phyloP scores from a whole-genome alignment of 1,284 basidiomycete genomes.

The Hypsizygus ulmarius region DNA sequence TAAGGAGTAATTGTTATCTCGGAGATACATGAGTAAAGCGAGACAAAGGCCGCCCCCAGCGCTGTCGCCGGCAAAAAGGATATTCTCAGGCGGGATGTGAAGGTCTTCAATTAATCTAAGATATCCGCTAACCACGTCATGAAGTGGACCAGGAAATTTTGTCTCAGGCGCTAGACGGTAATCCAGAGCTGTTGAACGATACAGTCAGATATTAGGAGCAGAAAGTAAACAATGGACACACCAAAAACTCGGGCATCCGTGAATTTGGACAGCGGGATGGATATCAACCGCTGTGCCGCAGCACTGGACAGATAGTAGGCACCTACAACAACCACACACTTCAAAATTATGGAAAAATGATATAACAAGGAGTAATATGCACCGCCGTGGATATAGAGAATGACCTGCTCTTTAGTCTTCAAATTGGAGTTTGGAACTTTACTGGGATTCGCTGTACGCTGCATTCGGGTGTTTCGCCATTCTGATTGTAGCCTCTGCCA shows the following conservation, averaged over 20 bases:
- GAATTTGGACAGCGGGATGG: conserved; percentile 89
- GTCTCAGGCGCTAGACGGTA: conserved; percentile 96
- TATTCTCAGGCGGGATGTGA: conserved; percentile 87
- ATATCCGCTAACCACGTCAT: conserved; percentile 88
- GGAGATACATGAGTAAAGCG: conserved; percentile 88
- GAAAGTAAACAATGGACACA: conserved; percentile 36
- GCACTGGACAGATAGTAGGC: conserved; percentile 95
- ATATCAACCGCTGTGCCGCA: conserved; percentile 90
- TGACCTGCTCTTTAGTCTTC: conserved; percentile 71
- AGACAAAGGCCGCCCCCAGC: conserved; percentile 90
- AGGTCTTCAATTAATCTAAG: conserved; percentile 87
- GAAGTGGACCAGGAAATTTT: conserved; percentile 89
- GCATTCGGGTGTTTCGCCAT: conserved; percentile 53
- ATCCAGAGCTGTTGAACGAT: conserved; percentile 69
- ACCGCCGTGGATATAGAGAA: conserved; percentile 95
- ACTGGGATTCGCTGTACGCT: conserved; percentile 10
- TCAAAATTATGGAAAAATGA: conserved; percentile 5
- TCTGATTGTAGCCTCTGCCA: conserved; percentile 89
- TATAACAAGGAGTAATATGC: conserved; percentile 21
- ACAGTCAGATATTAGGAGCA: conserved; percentile 8
- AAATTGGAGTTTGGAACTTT: conserved; percentile 2
- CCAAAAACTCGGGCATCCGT: conserved; percentile 94
- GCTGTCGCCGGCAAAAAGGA: conserved; percentile 87
- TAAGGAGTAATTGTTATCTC: conserved; percentile 79
- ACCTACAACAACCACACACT: conserved; percentile 41